phyloP scores from a whole-genome alignment of 208 protist genomes.

The Porcisia deanei region DNA sequence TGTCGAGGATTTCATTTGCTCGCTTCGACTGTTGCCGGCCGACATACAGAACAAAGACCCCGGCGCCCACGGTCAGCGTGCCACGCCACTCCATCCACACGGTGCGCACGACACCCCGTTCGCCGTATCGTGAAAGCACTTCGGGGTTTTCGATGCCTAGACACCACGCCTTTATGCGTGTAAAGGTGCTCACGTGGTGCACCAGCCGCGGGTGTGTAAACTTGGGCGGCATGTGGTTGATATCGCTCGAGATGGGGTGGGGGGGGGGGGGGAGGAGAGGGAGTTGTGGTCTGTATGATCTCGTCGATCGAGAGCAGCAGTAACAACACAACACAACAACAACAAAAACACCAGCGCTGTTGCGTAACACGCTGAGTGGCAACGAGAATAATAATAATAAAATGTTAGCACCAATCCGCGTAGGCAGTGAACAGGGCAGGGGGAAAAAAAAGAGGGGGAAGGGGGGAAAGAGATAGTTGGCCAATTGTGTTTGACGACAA shows the following conservation, averaged over 20 bases:
- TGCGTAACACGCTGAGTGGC: background rate
- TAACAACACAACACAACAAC: too few species aligned
- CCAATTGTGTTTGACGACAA: background rate
- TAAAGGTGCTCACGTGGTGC: conserved; percentile 59
- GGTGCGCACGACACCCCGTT: conserved; percentile 53
- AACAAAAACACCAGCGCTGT: background rate
- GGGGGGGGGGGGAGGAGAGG: too few species aligned
- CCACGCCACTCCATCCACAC: conserved; percentile 83
- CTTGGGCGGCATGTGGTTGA: conserved; percentile 37
- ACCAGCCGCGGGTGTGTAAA: conserved; percentile 29
- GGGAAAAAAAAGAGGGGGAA: background rate
- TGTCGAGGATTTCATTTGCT: conserved; percentile 83
- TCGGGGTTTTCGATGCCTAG: conserved; percentile 69
- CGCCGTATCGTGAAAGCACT: conserved; percentile 66
- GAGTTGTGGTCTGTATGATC: background rate
- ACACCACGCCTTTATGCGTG: conserved; percentile 76
- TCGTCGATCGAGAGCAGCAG: too few species aligned
- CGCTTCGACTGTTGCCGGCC: conserved; percentile 54
- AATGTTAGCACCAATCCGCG: background rate
- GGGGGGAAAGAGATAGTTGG: background rate
- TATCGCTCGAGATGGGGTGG: background rate
- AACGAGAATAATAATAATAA: background rate
- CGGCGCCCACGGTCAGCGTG: conserved; percentile 51
- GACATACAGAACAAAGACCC: conserved; percentile 41
- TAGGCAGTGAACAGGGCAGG: background rate